phyloP scores from a whole-genome alignment of 768 basidiomycete species.

The Tylopilus subfusipes region DNA sequence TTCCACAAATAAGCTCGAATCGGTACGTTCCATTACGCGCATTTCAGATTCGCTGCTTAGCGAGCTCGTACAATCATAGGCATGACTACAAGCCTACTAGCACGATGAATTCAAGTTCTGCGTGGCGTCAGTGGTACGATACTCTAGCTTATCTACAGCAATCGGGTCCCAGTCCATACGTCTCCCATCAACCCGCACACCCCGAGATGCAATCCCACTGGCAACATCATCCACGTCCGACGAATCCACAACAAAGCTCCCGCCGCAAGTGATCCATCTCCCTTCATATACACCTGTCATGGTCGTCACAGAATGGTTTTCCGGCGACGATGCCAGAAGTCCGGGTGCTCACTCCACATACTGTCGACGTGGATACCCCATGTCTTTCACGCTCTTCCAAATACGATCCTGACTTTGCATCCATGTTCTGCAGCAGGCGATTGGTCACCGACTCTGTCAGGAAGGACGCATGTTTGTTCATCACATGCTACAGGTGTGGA shows the following conservation, averaged over 20 bases:
- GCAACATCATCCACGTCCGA: constrained; percentile 4
- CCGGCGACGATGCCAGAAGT: constrained; percentile 18
- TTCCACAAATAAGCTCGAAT: not conserved
- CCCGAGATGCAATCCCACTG: constrained; percentile 10
- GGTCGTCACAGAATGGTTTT: constrained; percentile 19
- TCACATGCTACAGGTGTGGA: too few species aligned
- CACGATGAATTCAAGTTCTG: not conserved
- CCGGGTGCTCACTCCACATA: constrained; percentile 10
- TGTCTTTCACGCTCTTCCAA: constrained; percentile 27
- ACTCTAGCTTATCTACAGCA: constrained; percentile 10
- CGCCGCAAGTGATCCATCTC: constrained; percentile 5
- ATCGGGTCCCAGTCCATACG: constrained; percentile 30
- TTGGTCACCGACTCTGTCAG: too few species aligned
- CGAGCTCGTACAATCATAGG: not conserved
- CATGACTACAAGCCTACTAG: not conserved
- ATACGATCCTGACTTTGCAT: constrained; percentile 30
- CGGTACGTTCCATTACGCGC: not conserved
- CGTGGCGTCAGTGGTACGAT: constrained; percentile 4
- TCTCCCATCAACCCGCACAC: constrained; percentile 21
- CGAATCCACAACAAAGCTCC: not conserved
- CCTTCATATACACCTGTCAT: constrained; percentile 5
- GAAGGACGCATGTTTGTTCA: too few species aligned
- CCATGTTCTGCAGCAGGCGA: constrained; percentile 29
- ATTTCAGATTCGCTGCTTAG: not conserved
- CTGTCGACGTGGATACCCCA: constrained; percentile 23